Conservation (phyloP, 257 asterid species). For the Leptodermis oblonga region DNA sequence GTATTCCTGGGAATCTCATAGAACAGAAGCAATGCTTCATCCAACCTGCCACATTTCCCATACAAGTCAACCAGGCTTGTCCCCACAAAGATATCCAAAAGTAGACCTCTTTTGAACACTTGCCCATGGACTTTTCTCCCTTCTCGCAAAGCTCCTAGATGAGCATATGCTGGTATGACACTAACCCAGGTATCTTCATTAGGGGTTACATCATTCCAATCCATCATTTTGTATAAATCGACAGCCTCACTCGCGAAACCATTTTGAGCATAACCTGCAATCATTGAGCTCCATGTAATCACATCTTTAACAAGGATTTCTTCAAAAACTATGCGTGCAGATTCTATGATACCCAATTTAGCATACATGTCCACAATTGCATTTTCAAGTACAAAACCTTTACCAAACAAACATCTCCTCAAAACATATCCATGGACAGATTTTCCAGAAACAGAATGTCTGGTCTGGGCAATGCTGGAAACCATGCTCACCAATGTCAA, state of each 20-base stretch:
- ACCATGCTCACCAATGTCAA: constrained; percentile 67
- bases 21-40: constrained; percentile 5
- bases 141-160: constrained; percentile 68
- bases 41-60: constrained; percentile 8
- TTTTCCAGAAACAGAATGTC: constrained; percentile 37
- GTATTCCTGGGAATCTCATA: not conserved
- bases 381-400: constrained; percentile 53
- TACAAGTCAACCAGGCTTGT: constrained; percentile 29
- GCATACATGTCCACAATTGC: constrained; percentile 84
- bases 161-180: constrained; percentile 71
- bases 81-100: constrained; percentile 53
- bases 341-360: constrained; percentile 57
- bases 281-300: constrained; percentile 81
- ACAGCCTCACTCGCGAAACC: constrained; percentile 72
- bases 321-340: constrained; percentile 53
- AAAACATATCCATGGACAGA: constrained; percentile 56
- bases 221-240: constrained; percentile 46
- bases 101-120: constrained; percentile 45
- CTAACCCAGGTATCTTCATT: constrained; percentile 71
- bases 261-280: constrained; percentile 75
- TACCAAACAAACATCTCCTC: constrained; percentile 56
- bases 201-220: constrained; percentile 34
- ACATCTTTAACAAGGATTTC: constrained; percentile 52
- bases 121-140: constrained; percentile 62
- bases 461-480: constrained; percentile 65